Conservation (phyloP, 352 stramenopile species). For the Phytopythium oedochilum region DNA sequence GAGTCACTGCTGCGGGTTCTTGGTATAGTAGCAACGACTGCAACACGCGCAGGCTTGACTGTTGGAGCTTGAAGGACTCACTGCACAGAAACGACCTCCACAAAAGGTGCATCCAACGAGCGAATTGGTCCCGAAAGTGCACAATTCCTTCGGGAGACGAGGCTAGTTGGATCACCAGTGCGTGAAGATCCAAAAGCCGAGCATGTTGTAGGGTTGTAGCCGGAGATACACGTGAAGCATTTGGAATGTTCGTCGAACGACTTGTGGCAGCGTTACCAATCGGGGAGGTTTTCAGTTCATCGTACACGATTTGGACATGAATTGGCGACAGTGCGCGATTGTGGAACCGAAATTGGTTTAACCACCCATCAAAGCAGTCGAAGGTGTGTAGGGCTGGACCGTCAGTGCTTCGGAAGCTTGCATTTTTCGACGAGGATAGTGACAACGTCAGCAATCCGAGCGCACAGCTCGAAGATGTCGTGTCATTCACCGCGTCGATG, state of each 20-base stretch:
- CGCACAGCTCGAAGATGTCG: constrained; percentile 1
- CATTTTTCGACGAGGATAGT: constrained; percentile 14
- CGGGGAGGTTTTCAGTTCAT: constrained; percentile 45
- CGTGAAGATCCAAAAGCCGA: constrained; percentile 23
- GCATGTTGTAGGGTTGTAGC: neutral
- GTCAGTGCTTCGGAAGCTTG: neutral
- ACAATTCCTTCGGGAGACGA: constrained; percentile 45
- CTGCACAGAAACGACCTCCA: constrained; percentile 40
- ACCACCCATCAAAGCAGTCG: constrained; percentile 70
- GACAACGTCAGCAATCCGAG: constrained; percentile 15
- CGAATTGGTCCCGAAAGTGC: constrained; percentile 29
- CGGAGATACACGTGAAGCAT: too few relatives aligned
- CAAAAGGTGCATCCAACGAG: constrained; percentile 50
- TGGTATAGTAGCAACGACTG: constrained; percentile 29
- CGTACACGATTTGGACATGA: constrained; percentile 89
- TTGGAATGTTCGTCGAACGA: neutral
- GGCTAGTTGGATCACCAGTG: constrained; percentile 35
- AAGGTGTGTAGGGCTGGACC: constrained; percentile 7
- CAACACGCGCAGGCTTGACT: constrained; percentile 58
- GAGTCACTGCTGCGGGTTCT: constrained; percentile 16
- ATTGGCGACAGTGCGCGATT: constrained; percentile 89
- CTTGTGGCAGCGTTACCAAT: neutral
- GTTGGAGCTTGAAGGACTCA: constrained; percentile 50
- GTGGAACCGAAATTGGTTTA: constrained; percentile 88
- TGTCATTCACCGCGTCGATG: neutral